These are phyloP conservation scores for Cordyceps cateniannulata DNA, from an alignment of 2,329 filamentous ascomycete genomes.

Conservation along the genomic window DNA sequence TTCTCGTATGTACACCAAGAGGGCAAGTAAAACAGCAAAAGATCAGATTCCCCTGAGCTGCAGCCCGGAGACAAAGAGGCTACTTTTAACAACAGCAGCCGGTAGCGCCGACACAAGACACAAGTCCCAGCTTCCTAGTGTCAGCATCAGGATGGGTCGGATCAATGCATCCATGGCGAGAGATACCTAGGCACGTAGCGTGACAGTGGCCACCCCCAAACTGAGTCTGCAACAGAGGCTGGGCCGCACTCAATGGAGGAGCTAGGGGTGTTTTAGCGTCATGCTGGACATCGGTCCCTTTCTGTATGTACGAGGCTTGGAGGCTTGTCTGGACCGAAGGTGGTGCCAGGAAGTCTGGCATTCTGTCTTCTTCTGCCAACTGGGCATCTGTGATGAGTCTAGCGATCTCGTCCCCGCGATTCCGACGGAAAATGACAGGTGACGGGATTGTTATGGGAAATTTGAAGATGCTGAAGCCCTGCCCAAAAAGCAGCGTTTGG, in stretches of 20 bases:
- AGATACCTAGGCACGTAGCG: background rate
- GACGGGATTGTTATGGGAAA: no score
- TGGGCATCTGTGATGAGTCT: no score
- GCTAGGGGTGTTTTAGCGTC: background rate
- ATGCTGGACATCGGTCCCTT: no score
- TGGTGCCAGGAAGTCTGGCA: background rate
- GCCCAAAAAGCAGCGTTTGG: no score
- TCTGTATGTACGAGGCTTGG: no score
- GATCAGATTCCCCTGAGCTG: background rate
- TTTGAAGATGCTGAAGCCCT: no score
- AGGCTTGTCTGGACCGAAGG: no score
- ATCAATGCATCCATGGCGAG: background rate
- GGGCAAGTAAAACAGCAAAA: background rate
- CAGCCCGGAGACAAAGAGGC: background rate
- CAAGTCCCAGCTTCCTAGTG: background rate
- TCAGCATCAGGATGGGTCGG: slow-evolving; percentile 7
- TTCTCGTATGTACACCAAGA: background rate
- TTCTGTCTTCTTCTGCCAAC: no score
- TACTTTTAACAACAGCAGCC: background rate
- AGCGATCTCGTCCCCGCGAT: no score
- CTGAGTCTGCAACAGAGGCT: slow-evolving; percentile 1
- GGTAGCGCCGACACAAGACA: background rate
- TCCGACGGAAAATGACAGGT: no score
- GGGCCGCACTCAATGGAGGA: background rate
- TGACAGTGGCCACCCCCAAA: slow-evolving; percentile 5